These are phyloP conservation scores for Saturnispora serradocipensis DNA, from an alignment of 805 yeast species.

Conservation along the genomic window DNA sequence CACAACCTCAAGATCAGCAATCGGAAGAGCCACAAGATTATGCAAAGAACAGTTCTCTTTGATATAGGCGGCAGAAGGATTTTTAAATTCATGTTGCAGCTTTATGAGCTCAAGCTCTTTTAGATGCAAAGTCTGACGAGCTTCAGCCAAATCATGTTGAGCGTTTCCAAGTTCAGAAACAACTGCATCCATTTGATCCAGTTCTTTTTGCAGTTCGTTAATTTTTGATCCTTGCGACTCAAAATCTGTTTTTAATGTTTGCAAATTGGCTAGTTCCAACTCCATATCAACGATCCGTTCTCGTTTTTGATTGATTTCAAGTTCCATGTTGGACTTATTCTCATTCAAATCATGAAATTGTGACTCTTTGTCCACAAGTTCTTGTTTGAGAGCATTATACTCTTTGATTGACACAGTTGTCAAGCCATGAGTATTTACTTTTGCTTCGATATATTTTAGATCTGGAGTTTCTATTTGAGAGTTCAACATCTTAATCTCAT, in stretches of 20 bases:
- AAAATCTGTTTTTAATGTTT: neutral
- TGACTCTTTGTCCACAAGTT: neutral
- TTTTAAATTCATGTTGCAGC: conserved; percentile 4
- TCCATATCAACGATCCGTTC: conserved; percentile 4
- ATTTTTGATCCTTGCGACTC: neutral
- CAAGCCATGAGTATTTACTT: conserved; percentile 23
- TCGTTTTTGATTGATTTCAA: conserved; percentile 3
- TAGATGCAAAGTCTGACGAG: neutral
- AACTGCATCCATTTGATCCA: neutral
- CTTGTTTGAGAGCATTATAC: conserved; percentile 11
- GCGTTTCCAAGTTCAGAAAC: neutral
- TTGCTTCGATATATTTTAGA: conserved; percentile 22
- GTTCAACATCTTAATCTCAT: neutral
- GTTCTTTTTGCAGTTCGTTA: neutral
- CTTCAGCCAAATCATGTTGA: neutral
- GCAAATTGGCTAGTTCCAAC: conserved; percentile 2
- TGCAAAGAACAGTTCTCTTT: conserved; percentile 21
- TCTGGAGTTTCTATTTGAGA: conserved; percentile 7
- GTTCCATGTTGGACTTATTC: neutral
- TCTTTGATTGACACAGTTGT: conserved; percentile 19
- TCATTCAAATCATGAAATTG: conserved; percentile 2
- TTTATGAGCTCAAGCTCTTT: conserved; percentile 4
- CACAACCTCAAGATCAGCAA: conserved; percentile 2
- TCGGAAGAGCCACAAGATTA: conserved; percentile 22
- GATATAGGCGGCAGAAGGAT: conserved; percentile 18